phyloP scores from a whole-genome alignment of 2,329 filamentous ascomycete genomes.

The Endocalyx cinctus region DNA sequence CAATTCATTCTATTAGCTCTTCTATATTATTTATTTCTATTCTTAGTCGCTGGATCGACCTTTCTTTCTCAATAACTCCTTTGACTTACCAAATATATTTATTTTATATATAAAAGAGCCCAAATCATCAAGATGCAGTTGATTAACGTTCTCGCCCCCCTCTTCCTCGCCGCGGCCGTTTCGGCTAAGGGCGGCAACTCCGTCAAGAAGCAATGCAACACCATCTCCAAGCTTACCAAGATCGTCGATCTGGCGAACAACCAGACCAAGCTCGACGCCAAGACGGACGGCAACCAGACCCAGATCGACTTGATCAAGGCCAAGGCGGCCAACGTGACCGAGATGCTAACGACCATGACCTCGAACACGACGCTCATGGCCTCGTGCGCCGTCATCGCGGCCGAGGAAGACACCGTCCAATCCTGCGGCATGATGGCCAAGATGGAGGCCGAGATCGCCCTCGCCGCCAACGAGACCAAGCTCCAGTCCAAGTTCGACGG shows the following conservation, averaged over 20 bases:
- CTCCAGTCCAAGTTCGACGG: conserved; percentile 28
- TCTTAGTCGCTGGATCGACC: conserved; percentile 9
- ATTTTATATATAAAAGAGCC: neutral
- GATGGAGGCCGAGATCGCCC: conserved; percentile 20
- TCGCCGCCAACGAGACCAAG: conserved; percentile 26
- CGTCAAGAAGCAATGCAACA: conserved; percentile 27
- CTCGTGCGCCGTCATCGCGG: conserved; percentile 27
- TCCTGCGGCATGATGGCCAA: conserved; percentile 24
- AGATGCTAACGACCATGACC: conserved; percentile 26
- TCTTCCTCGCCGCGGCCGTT: conserved; percentile 10
- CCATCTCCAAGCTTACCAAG: conserved; percentile 25
- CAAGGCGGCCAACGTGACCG: conserved; percentile 26
- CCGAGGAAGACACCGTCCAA: conserved; percentile 22
- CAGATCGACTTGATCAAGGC: conserved; percentile 31
- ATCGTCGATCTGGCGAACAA: conserved; percentile 31
- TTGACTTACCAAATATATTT: too few relatives aligned
- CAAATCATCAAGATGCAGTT: conserved; percentile 12
- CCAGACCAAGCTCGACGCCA: conserved; percentile 27
- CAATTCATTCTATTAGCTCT: conserved; percentile 3
- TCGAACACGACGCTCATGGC: conserved; percentile 32
- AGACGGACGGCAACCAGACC: conserved; percentile 32
- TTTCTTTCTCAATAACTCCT: neutral
- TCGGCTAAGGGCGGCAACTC: conserved; percentile 26
- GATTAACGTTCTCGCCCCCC: conserved; percentile 8
- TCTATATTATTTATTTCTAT: too few relatives aligned